phyloP scores from a whole-genome alignment of 495 filamentous ascomycete species.

The Annulohypoxylon bovei region DNA sequence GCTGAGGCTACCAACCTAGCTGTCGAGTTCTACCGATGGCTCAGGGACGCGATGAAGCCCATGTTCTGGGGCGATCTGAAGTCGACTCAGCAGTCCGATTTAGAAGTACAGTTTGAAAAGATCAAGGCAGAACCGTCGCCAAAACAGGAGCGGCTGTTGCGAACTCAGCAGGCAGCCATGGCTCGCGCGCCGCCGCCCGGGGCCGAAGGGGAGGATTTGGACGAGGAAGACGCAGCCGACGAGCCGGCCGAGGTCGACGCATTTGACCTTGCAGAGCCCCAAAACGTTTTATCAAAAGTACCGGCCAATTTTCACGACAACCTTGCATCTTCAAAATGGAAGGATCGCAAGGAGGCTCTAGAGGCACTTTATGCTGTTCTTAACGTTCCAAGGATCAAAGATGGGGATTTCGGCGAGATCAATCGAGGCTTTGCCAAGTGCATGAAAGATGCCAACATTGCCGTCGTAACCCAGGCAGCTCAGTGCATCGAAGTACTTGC shows the following conservation, averaged over 20 bases:
- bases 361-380: constrained; percentile 80
- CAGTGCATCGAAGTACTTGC: constrained; percentile 94
- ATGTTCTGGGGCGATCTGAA: constrained; percentile 97
- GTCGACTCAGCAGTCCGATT: constrained; percentile 91
- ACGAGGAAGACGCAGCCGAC: constrained; percentile 69
- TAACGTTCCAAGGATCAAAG: constrained; percentile 92
- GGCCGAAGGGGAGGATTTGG: constrained; percentile 65
- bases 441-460: constrained; percentile 99
- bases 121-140: constrained; percentile 87
- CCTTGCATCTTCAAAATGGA: constrained; percentile 93
- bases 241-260: constrained; percentile 78
- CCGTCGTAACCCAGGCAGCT: constrained; percentile 90
- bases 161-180: constrained; percentile 86
- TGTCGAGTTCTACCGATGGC: constrained; percentile 96
- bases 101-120: constrained; percentile 93
- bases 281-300: constrained; percentile 87
- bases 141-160: constrained; percentile 89
- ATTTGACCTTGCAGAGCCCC: constrained; percentile 89
- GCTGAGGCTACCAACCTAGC: constrained; percentile 91
- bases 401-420: constrained; percentile 87
- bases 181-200: constrained; percentile 70
- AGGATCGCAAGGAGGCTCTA: constrained; percentile 94
- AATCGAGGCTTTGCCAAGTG: constrained; percentile 84
- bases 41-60: constrained; percentile 97
- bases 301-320: constrained; percentile 84